Base-by-base conservation (phyloP, 192 early-diverging fungal species). In the Coemansia sp. region DNA sequence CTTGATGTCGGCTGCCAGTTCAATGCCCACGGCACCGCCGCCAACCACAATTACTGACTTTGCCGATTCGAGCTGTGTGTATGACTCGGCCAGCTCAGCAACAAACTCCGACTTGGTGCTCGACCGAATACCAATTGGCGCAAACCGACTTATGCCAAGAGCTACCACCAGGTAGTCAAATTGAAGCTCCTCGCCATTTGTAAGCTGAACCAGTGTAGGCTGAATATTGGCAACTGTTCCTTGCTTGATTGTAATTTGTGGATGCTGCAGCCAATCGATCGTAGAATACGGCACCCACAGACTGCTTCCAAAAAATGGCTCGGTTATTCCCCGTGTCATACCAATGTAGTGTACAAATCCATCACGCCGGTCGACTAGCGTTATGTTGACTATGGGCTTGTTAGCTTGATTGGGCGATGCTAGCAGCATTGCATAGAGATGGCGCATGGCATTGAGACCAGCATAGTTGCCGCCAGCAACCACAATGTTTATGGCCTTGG, bases 1-100 rank as follows among this genome's bases (percentile, higher is more conserved):
- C 52, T 75, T 76, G 39, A 83, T 60, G 62, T 95, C 93, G 0
- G 83, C 88, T 2, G 92, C 90, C 67, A 92, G 37, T 60, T 95
- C 93, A 29, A 91, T 66, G 27, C 90, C 93, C 2, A 89, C 86
- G 11, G 89, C 88, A 21, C 92, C 92, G 11, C 83, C 92, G 19
- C 92, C 92, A 14, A 88, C 78, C 0, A 93, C 68, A 9, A 41
- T 8, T 8, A 41, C 39, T 12, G 39, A 41, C 14, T 41, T 41
- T 9, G 39, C 39, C 39, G 39, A 41, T 5, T 41, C 14, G 2
- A 41, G 39, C 39, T 41, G 39, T 14, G 39, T 8, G 5, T 41
- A 41, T 3, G 39, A 41, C 39, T 41, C 39, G 39, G 39, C 39
- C 48, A 50, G 48, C 15, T 50, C 48, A 4, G 14, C 48, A 6